A percentile compares a stretch with the other conserved stretches of the same genome.
Evolutionary conservation across 2,329 filamentous ascomycete species (phyloP).

Genomic region (Bretziella fagacearum): DNA sequence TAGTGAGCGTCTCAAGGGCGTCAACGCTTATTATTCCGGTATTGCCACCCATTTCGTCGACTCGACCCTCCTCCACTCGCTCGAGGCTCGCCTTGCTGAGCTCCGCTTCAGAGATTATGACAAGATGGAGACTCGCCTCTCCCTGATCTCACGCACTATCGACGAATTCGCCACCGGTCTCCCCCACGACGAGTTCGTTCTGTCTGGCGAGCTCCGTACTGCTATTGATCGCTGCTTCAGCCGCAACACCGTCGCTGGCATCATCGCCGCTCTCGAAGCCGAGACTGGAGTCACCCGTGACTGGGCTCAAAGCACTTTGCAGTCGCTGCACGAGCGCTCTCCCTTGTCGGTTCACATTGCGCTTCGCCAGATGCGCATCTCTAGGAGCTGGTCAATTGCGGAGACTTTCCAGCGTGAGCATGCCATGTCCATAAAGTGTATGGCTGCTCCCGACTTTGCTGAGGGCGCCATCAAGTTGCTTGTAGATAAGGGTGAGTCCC

Average conservation of each 20-base stretch:
- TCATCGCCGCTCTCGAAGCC: conserved; percentile 47
- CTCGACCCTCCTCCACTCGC: conserved; percentile 63
- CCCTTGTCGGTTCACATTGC: conserved; percentile 78
- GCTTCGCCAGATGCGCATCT: conserved; percentile 64
- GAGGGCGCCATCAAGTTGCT: conserved; percentile 78
- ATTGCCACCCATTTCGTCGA: conserved; percentile 93
- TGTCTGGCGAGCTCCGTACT: conserved; percentile 51
- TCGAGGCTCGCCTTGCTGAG: conserved; percentile 77
- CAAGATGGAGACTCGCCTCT: conserved; percentile 41
- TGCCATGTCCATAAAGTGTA: conserved; percentile 71
- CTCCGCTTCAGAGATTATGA: conserved; percentile 73
- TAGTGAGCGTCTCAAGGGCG: conserved; percentile 64
- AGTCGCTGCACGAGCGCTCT: conserved; percentile 59
- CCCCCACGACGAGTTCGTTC: conserved; percentile 50
- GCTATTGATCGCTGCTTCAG: conserved; percentile 76
- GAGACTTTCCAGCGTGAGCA: conserved; percentile 78
- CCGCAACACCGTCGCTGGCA: conserved; percentile 48
- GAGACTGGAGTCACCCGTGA: conserved; percentile 35
- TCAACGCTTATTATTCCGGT: conserved; percentile 76
- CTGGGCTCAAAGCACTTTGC: conserved; percentile 67
- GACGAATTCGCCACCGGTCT: conserved; percentile 82
- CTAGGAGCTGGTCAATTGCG: conserved; percentile 58
- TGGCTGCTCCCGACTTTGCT: conserved; percentile 78
- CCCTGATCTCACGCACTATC: conserved; percentile 68
- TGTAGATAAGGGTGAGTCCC: conserved; percentile 23